Evolutionary conservation across 306 rosid species (phyloP), one percentile per base, ranked within the genome.

Genomic region (Gastrolobium bilobum): DNA sequence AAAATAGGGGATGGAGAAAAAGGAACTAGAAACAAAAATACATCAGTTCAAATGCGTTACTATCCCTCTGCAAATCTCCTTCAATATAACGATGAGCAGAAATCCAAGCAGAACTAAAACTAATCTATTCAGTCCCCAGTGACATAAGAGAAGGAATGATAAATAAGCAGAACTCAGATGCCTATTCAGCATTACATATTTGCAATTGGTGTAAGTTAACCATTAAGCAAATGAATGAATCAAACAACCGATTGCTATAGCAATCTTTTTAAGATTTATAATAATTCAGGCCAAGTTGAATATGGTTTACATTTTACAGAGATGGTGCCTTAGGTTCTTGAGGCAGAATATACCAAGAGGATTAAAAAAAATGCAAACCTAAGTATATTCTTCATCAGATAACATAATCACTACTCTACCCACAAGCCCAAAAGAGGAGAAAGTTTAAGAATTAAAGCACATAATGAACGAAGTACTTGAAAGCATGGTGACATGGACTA

Each of bases 401-500:
- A 3, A 62, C 53, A 53, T 70, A 56, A 59, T 69, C 33, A 44
- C 61, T 69, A 73, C 40, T 46, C 64, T 14, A 79, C 54, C 14
- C 40, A 59, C 65, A 7, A 40, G 38, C 39, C 53, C 34, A 40
- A 51, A 47, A 11, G 10, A 37, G 2, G 34, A 20, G 2, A 6
- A 7, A 66, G 4, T 0, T 3, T 76, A 35, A 26, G 38, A 58
- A 30, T n/a, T 67, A 71, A 46, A 57, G 56, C 62, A 42, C 68
- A 50, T 9, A 75, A 53, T 38, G 54, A 73, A 61, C 50, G 51
- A 83, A 84, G 73, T 66, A 72, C 56, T 80, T 46, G 56, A 80
- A 67, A 81, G 43, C 60, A 88, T 14, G 62, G 84, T 67, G 20
- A 59, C 30, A 83, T 75, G 75, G n/a, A 82, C 29, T 92, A 93